phyloP scores from a whole-genome alignment of 2,329 filamentous ascomycete genomes.

The Alternaria arborescens region DNA sequence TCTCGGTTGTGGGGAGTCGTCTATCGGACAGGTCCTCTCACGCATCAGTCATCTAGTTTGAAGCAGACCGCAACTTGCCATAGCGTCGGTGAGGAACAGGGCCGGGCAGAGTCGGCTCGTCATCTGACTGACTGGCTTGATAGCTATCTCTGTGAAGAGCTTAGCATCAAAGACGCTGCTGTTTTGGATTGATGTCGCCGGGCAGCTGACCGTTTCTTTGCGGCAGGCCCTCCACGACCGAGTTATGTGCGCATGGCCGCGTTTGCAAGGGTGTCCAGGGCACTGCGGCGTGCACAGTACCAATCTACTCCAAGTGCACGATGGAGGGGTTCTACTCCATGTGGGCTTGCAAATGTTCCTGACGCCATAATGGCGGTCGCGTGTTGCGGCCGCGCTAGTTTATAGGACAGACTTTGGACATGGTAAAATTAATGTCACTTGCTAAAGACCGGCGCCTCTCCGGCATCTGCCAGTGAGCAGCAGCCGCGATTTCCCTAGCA shows the following conservation, averaged over 20 bases:
- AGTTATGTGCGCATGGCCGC: slow-evolving; percentile 21
- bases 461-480: slow-evolving; percentile 19
- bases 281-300: slow-evolving; percentile 17
- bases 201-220: slow-evolving; percentile 30
- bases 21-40: slow-evolving; percentile 16
- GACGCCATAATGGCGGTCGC: slow-evolving; percentile 36
- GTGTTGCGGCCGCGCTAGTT: slow-evolving; percentile 30
- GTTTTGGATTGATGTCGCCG: slow-evolving; percentile 21
- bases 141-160: slow-evolving; percentile 14
- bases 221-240: slow-evolving; percentile 12
- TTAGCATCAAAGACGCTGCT: slow-evolving; percentile 21
- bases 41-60: slow-evolving; percentile 20
- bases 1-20: slow-evolving; percentile 24
- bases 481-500: slow-evolving; percentile 20
- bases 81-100: slow-evolving; percentile 24
- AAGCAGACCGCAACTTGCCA: slow-evolving; percentile 32
- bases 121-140: slow-evolving; percentile 18
- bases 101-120: slow-evolving; percentile 32
- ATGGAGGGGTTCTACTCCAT: slow-evolving; percentile 3
- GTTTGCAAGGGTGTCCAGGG: slow-evolving; percentile 20
- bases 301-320: slow-evolving; percentile 9
- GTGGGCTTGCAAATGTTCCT: slow-evolving; percentile 27
- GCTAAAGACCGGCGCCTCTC: slow-evolving; percentile 19
- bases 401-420: slow-evolving; percentile 13
- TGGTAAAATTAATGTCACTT: slow-evolving; percentile 15